These are phyloP conservation scores for Thyridium curvatum DNA, from an alignment of 2,329 filamentous ascomycete species.

Conservation along the genomic window DNA sequence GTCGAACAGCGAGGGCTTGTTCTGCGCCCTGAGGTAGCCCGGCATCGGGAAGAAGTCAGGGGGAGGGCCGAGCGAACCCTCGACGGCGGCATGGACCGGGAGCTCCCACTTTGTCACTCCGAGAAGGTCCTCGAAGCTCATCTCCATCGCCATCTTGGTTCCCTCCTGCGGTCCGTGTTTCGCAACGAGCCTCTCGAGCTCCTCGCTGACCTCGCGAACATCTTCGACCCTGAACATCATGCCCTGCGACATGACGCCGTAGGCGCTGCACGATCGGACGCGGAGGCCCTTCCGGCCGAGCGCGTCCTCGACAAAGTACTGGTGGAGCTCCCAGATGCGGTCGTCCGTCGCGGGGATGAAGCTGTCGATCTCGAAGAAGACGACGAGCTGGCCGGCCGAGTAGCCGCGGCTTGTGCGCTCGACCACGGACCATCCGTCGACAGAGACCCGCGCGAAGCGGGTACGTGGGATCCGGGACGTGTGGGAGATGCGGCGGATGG, in stretches of 20 bases:
- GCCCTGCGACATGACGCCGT: conserved; percentile 18
- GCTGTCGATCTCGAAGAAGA: conserved; percentile 24
- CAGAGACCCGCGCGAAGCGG: conserved; percentile 7
- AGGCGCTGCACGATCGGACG: conserved; percentile 11
- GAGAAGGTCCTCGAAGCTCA: conserved; percentile 16
- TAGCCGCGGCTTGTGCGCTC: conserved; percentile 4
- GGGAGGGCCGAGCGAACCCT: conserved; percentile 7
- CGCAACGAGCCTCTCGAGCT: conserved; percentile 9
- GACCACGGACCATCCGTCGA: conserved; percentile 21
- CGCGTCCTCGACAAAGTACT: conserved; percentile 1
- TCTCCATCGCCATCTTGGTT: conserved; percentile 7
- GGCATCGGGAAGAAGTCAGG: conserved; percentile 20
- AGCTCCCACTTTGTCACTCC: conserved; percentile 21
- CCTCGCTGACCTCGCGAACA: conserved; percentile 12
- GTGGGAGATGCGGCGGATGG: conserved; percentile 13
- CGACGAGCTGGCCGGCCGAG: conserved; percentile 15
- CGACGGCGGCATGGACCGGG: conserved; percentile 1
- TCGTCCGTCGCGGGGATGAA: conserved; percentile 16
- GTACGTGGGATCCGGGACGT: conserved; percentile 8
- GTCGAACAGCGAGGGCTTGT: conserved; percentile 13
- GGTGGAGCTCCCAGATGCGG: conserved; percentile 13
- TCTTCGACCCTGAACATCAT: conserved; percentile 13
- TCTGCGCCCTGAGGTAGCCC: conserved; percentile 18
- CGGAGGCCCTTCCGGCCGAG: conserved; percentile 14
- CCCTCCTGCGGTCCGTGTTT: conserved; percentile 7